Conservation (phyloP, 2,329 filamentous ascomycete genomes). For the Daldinia sp. region DNA sequence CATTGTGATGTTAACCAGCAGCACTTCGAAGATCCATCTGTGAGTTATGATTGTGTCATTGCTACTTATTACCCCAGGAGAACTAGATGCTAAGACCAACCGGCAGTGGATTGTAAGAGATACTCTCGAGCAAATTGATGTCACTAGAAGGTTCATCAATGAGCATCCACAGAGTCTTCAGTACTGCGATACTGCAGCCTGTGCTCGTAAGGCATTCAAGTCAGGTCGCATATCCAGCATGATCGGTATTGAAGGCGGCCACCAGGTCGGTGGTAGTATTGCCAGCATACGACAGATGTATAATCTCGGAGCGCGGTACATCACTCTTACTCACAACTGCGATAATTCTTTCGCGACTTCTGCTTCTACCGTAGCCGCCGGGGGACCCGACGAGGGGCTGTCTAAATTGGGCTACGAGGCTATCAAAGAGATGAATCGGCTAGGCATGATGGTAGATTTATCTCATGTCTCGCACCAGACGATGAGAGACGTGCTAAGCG, state of each 20-base stretch:
- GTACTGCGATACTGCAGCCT: conserved; percentile 47
- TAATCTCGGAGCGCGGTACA: conserved; percentile 55
- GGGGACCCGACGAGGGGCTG: conserved; percentile 44
- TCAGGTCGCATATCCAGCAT: conserved; percentile 53
- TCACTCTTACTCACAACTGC: conserved; percentile 54
- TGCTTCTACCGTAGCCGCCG: conserved; percentile 49
- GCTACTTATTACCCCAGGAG: neutral
- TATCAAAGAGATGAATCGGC: conserved; percentile 54
- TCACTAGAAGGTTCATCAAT: conserved; percentile 49
- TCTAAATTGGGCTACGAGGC: conserved; percentile 47
- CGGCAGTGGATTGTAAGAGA: conserved; percentile 37
- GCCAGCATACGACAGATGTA: conserved; percentile 53
- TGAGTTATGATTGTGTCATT: conserved; percentile 7
- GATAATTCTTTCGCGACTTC: conserved; percentile 52
- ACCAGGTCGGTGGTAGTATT: conserved; percentile 53
- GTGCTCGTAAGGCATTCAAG: conserved; percentile 50
- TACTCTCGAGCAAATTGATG: conserved; percentile 53
- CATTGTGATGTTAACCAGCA: conserved; percentile 37
- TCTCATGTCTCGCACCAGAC: conserved; percentile 51
- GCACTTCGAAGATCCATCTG: conserved; percentile 39
- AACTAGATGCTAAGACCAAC: neutral
- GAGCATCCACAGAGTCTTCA: conserved; percentile 46
- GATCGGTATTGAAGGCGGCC: conserved; percentile 55
- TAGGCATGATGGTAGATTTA: conserved; percentile 54
- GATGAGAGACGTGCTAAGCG: conserved; percentile 49